Percentiles rank a stretch among this genome's conserved stretches.
Conservation (phyloP, 2,329 filamentous ascomycete genomes). For the Fusarium subtropicale region DNA sequence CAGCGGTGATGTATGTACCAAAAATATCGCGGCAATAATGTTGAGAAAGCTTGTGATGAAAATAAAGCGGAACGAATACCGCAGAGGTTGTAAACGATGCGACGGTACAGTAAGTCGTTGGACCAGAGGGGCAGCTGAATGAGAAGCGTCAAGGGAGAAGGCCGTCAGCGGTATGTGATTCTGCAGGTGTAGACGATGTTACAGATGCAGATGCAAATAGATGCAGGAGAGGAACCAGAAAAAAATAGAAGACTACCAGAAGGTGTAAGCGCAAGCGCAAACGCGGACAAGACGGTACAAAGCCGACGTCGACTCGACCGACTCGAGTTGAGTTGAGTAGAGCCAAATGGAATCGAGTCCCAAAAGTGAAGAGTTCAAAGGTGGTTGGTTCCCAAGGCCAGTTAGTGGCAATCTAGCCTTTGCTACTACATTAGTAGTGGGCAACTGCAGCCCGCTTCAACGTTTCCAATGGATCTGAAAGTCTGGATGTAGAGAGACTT, state of each 20-base stretch:
- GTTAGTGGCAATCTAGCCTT: conserved; percentile 28
- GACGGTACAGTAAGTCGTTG: conserved; percentile 4
- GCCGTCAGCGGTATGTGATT: conserved; percentile 23
- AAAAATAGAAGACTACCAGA: neutral
- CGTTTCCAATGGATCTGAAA: conserved; percentile 10
- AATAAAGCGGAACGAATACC: neutral
- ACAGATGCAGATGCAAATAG: conserved; percentile 12
- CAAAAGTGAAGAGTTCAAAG: conserved; percentile 13
- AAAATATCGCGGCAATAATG: conserved; percentile 33
- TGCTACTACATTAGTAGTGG: neutral
- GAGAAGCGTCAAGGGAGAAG: conserved; percentile 2
- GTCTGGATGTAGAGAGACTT: conserved; percentile 38
- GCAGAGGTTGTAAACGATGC: neutral
- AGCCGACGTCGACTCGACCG: conserved; percentile 12
- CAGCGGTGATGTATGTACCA: conserved; percentile 29
- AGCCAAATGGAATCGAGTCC: conserved; percentile 5
- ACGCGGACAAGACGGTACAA: conserved; percentile 9
- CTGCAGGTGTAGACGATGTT: neutral
- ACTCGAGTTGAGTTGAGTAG: conserved; percentile 7
- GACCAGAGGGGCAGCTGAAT: neutral
- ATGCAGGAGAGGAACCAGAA: conserved; percentile 33
- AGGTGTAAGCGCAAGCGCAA: conserved; percentile 6
- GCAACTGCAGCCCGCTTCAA: neutral
- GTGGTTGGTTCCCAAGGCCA: conserved; percentile 43
- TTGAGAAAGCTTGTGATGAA: conserved; percentile 28